Evolutionary conservation across 202 grass and related monocot genomes (phyloP).

Genomic region (Sporobolus alterniflorus): DNA sequence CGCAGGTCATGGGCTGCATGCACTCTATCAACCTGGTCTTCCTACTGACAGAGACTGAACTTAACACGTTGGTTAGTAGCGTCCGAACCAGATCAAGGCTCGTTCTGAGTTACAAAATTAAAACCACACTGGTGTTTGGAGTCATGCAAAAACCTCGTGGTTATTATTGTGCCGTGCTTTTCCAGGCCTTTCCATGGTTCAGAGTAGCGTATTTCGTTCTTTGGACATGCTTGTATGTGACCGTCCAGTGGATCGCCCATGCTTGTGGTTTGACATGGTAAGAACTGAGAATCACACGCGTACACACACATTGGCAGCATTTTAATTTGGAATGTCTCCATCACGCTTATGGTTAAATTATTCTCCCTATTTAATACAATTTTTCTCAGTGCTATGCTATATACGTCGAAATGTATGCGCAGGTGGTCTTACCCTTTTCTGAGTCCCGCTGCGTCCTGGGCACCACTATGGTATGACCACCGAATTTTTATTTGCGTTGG

Average conservation of each 20-base stretch:
- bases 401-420: not conserved
- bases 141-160: not conserved
- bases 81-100: not conserved
- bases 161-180: not conserved
- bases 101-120: not conserved
- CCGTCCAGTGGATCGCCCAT: slow-evolving; percentile 63
- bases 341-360: too few species aligned
- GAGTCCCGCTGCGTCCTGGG: slow-evolving; percentile 42
- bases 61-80: slow-evolving; percentile 60
- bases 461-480: slow-evolving; percentile 52
- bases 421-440: slow-evolving; percentile 83
- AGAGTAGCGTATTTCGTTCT: slow-evolving; percentile 63
- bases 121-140: not conserved
- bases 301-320: too few species aligned
- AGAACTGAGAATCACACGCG: too few species aligned
- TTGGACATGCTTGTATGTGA: slow-evolving; percentile 66
- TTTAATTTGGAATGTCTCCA: too few species aligned
- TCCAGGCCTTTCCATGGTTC: slow-evolving; percentile 60
- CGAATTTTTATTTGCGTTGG: not conserved
- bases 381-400: not conserved
- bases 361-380: not conserved
- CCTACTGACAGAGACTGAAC: slow-evolving; percentile 59
- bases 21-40: slow-evolving; percentile 64
- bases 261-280: slow-evolving; percentile 63
- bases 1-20: slow-evolving; percentile 66